Evolutionary conservation across 2,329 filamentous ascomycete species (phyloP), one percentile per base, ranked within the genome.

Genomic region (Talaromyces rugulosus): DNA sequence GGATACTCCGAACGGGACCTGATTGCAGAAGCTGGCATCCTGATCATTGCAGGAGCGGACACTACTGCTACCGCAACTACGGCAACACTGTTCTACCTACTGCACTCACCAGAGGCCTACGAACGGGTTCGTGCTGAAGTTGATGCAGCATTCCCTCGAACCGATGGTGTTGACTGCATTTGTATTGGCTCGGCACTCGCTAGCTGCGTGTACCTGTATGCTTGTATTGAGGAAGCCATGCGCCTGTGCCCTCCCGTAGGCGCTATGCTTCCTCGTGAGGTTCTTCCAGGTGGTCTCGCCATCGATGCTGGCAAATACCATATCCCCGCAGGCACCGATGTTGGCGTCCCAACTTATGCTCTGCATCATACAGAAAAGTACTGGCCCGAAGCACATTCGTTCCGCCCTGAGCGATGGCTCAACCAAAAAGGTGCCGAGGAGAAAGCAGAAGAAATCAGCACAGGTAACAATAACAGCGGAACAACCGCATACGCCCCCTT

Each of bases 391-490:
- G 68, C 75, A 1, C 69, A 65, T 50, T 62, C 34, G 0, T 78
- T 67, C 57, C 63, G 67, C 0, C 75, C 76, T 1, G 74, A 77
- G 51, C 72, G 75, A 1, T 78, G 75, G 75, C 68, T 78, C 53
- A 27, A 27, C 6, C 18, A 47, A 14, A 47, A 23, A 14, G 12
- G 18, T 4, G 44, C 8, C 6, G 44, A 27, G 11, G 44, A 27
- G 1, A 47, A 47, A 12, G 44, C 18, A 47, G 44, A 47, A 3
- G 44, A 47, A 14, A 27, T 27, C 4, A 5, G 44, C 18, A 11
- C 11, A 12, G 44, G 2, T 18, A 47, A 47, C n/a, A 47, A 27
- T 14, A 18, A 12, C 11, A 47, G 5, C 44, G 44, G 44, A 14
- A 9, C 44, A 47, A 27, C 44, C 11, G 63, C 60, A 53, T 61